These are phyloP conservation scores for Tillandsia leiboldiana DNA, from an alignment of 176 grass and related monocot genomes.

Conservation along the genomic window DNA sequence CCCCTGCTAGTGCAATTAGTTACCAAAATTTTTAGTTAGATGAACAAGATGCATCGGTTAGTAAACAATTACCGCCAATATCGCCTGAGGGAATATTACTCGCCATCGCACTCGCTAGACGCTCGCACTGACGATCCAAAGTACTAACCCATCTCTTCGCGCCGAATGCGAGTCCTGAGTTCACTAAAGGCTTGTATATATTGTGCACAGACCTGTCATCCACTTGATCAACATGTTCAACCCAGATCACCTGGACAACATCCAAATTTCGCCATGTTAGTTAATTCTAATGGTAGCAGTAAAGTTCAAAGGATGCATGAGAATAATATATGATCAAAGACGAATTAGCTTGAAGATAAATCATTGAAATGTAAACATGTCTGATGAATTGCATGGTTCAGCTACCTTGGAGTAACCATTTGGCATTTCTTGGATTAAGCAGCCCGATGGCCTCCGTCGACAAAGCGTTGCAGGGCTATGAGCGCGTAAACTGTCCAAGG, in stretches of 20 bases:
- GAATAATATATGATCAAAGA: no score
- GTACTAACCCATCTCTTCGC: slow-evolving; percentile 71
- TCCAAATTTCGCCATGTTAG: background rate
- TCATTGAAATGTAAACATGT: background rate
- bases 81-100: slow-evolving; percentile 80
- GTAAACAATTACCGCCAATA: slow-evolving; percentile 48
- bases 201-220: slow-evolving; percentile 89
- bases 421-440: slow-evolving; percentile 91
- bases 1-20: no score
- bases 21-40: no score
- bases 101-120: slow-evolving; percentile 85
- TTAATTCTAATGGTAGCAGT: background rate
- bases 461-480: slow-evolving; percentile 37
- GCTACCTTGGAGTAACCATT: slow-evolving; percentile 92
- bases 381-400: background rate
- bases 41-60: no score
- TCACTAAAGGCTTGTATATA: slow-evolving; percentile 74
- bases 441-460: slow-evolving; percentile 67
- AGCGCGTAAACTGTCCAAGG: slow-evolving; percentile 66
- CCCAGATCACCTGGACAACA: slow-evolving; percentile 64
- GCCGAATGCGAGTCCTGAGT: slow-evolving; percentile 74
- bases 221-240: slow-evolving; percentile 78
- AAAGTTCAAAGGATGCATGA: no score
- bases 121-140: slow-evolving; percentile 80
- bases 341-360: background rate